Conservation (phyloP, 2,329 filamentous ascomycete species). For the Didymella sp. region DNA sequence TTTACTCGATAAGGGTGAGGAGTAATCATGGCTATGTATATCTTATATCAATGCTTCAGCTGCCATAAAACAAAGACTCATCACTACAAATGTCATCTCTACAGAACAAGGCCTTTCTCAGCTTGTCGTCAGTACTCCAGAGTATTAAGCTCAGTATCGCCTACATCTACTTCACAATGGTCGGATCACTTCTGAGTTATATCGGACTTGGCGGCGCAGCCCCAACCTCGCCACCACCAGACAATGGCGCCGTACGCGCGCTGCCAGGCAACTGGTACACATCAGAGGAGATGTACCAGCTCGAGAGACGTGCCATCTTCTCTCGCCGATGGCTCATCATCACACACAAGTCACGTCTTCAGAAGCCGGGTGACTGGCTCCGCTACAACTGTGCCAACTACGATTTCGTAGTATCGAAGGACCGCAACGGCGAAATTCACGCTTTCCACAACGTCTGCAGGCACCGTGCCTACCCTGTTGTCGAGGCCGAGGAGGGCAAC, state of each 20-base stretch:
- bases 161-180: conserved; percentile 28
- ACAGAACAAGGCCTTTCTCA: conserved; percentile 17
- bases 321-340: conserved; percentile 64
- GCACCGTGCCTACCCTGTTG: conserved; percentile 55
- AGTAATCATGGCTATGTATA: conserved; percentile 16
- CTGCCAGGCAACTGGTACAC: conserved; percentile 53
- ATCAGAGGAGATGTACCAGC: conserved; percentile 53
- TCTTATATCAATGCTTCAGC: conserved; percentile 33
- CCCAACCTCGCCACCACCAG: conserved; percentile 20
- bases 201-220: conserved; percentile 34
- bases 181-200: conserved; percentile 37
- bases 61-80: not conserved
- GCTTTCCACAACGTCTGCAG: conserved; percentile 57
- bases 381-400: conserved; percentile 56
- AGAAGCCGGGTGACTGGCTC: conserved; percentile 63
- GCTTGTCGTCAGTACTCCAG: conserved; percentile 17
- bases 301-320: conserved; percentile 60
- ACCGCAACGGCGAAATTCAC: conserved; percentile 49
- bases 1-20: conserved; percentile 39
- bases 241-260: conserved; percentile 48
- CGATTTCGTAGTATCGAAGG: conserved; percentile 50
- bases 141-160: conserved; percentile 8
- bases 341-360: conserved; percentile 60
- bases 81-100: conserved; percentile 17
- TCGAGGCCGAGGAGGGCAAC: conserved; percentile 48